Conservation (phyloP, 768 basidiomycete species). For the Asterophora parasitica region DNA sequence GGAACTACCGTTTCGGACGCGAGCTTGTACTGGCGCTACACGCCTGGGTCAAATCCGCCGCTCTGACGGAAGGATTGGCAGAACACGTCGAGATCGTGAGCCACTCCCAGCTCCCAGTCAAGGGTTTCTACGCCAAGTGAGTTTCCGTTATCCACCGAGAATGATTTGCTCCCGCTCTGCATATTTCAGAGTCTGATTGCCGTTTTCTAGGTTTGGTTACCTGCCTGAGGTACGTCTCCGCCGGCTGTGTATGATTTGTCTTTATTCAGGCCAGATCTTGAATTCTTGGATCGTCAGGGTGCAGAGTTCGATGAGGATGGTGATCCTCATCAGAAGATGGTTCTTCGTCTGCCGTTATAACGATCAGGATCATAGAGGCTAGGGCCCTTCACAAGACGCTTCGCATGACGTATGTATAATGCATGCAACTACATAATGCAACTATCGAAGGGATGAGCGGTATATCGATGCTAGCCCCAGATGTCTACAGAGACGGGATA, state of each 20-base stretch:
- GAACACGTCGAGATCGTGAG: slow-evolving; percentile 40
- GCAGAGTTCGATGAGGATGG: slow-evolving; percentile 78
- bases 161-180: too few relatives aligned
- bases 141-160: slow-evolving; percentile 18
- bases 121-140: slow-evolving; percentile 75
- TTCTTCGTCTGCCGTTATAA: slow-evolving; percentile 43
- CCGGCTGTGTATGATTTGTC: slow-evolving; percentile 14
- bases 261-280: slow-evolving; percentile 21
- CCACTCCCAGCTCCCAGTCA: slow-evolving; percentile 72
- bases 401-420: background rate
- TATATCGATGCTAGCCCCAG: background rate
- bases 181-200: slow-evolving; percentile 13
- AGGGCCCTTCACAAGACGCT: background rate
- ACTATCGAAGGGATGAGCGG: background rate
- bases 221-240: slow-evolving; percentile 48
- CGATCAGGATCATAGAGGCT: background rate
- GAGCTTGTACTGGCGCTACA: slow-evolving; percentile 62
- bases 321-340: slow-evolving; percentile 84
- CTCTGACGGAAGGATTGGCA: slow-evolving; percentile 19
- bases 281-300: slow-evolving; percentile 43
- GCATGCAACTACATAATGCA: background rate
- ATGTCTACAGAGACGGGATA: background rate
- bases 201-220: slow-evolving; percentile 59
- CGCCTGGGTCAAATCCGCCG: slow-evolving; percentile 49
- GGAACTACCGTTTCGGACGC: slow-evolving; percentile 59